Evolutionary conservation across 805 yeast genomes (phyloP), one percentile per base, ranked within the genome.

Genomic region (Wickerhamomyces bovis): DNA sequence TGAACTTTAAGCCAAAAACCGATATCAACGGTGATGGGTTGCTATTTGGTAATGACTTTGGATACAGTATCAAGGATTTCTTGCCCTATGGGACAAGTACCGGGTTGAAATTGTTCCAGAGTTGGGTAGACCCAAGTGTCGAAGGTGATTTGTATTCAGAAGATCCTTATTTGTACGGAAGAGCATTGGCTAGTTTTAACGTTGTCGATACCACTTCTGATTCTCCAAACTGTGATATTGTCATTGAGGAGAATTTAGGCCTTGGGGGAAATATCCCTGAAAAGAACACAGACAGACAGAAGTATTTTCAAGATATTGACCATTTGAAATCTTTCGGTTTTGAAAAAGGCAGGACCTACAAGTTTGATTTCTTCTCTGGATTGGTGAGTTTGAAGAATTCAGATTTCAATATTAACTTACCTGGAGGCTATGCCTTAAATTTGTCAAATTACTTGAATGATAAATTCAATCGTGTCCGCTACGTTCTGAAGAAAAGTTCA

Each of bases 31-130:
- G 85, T 3, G 68, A 75, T 38, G 70, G 72, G n/a, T 63, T 83
- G 38, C 48, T 78, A n/a, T 83, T 79, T 65, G 89, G 89, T 1
- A 83, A 83, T 57, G 89, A 83, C 55, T 80, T 81, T 58, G 77
- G 73, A 10, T 58, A 67, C n/a, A 81, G 86, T 0, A 73, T 83
- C 28, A 65, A 72, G 28, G 80, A 80, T 42, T 69, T 70, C 45
- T 70, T 83, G 11, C 89, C 89, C 3, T 69, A 69, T 59, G 79
- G 80, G 5, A 67, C 71, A 25, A 69, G 78, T 5, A 61, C 77
- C 2, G 88, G 85, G 0, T 66, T 79, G 52, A 71, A 72, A 48
- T 63, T 81, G 30, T 83, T 81, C 67, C 73, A 74, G 41, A 68
- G 75, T 69, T 69, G 73, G 51, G 75, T 83, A 41, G 85, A 80